Conservation (phyloP, 306 rosid species). For the Mimosa pudica region DNA sequence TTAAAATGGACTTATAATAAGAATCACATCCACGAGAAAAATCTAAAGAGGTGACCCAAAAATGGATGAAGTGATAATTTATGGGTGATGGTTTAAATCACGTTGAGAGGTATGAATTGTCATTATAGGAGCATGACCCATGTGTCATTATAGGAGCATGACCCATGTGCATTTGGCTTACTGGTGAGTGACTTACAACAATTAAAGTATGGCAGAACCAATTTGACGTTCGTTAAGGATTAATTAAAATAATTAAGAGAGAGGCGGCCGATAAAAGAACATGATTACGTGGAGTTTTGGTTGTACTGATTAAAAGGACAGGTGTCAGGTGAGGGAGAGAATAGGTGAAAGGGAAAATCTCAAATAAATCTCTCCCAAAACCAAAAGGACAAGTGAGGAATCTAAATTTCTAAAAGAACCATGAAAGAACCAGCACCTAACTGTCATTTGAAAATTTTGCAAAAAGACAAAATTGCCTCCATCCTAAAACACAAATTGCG, state of each 20-base stretch:
- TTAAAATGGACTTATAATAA: no score
- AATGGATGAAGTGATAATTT: not conserved
- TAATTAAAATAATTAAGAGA: not conserved
- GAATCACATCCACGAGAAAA: no score
- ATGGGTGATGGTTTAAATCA: not conserved
- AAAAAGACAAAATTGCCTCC: no score
- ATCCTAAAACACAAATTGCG: no score
- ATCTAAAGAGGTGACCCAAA: not conserved
- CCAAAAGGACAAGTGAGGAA: no score
- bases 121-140: not conserved
- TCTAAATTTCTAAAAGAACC: no score
- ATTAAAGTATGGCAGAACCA: slow-evolving; percentile 18
- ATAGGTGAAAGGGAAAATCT: no score
- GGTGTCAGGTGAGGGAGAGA: not conserved
- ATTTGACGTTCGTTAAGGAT: not conserved
- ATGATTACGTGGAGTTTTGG: not conserved
- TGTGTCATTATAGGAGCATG: not conserved
- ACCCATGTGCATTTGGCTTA: slow-evolving; percentile 12
- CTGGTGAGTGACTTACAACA: not conserved
- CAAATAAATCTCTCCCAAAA: no score
- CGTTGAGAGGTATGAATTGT: not conserved
- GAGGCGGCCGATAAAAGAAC: not conserved
- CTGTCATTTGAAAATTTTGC: no score
- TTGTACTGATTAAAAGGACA: not conserved
- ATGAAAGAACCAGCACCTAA: no score